phyloP scores from a whole-genome alignment of 495 filamentous ascomycete genomes.

The Pseudomonodictys pantanalensis region DNA sequence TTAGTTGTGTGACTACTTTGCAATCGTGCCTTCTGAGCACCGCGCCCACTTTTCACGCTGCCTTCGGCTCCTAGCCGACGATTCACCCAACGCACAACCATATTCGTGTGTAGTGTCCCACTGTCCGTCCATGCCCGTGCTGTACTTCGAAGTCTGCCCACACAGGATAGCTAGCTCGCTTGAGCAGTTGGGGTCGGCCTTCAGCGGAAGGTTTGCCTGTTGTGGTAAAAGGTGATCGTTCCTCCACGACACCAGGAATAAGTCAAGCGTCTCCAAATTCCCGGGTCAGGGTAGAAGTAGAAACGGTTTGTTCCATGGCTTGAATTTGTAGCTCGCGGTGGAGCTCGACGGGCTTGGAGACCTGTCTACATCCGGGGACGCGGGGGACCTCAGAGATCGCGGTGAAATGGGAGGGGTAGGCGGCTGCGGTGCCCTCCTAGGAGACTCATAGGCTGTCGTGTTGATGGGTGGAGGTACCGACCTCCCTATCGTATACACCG shows the following conservation, averaged over 20 bases:
- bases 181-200: constrained; percentile 8
- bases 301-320: constrained; percentile 26
- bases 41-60: too few species aligned
- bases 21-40: too few species aligned
- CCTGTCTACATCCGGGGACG: background rate
- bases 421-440: background rate
- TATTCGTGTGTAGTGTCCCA: too few species aligned
- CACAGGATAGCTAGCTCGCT: constrained; percentile 10
- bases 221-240: background rate
- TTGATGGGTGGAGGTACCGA: background rate
- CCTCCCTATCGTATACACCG: constrained; percentile 11
- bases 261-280: background rate
- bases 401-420: background rate
- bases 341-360: constrained; percentile 3
- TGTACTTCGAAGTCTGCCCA: too few species aligned
- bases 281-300: constrained; percentile 14
- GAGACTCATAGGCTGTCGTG: background rate
- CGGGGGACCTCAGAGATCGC: background rate
- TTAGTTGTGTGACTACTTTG: too few species aligned
- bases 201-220: constrained; percentile 9
- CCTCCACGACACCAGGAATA: too few species aligned
- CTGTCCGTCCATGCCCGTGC: too few species aligned
- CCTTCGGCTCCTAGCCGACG: too few species aligned
- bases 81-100: too few species aligned
- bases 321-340: constrained; percentile 3